A percentile compares a stretch with the other conserved stretches of the same genome.
Conservation (phyloP, 2,329 filamentous ascomycete genomes). For the Pseudocercospora vitis region DNA sequence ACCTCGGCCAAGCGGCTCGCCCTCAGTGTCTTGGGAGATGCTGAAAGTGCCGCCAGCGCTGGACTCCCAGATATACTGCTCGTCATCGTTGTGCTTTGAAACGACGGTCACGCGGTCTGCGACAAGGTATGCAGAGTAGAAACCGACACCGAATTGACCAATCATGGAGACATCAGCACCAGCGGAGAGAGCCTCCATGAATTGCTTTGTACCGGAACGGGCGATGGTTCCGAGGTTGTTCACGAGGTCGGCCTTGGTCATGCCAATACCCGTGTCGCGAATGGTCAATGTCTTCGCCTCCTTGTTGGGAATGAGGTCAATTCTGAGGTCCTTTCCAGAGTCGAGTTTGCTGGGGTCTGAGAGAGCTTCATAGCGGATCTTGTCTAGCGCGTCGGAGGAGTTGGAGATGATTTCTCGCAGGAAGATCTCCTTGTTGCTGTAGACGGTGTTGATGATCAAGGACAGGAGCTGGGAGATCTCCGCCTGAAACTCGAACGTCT, state of each 20-base stretch:
- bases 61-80: constrained; percentile 99
- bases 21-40: constrained; percentile 85
- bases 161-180: constrained; percentile 99
- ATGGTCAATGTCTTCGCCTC: constrained; percentile 97
- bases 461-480: constrained; percentile 99
- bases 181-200: constrained; percentile 98
- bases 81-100: constrained; percentile 99
- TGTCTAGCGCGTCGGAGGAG: constrained; percentile 97
- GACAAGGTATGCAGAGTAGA: constrained; percentile 99
- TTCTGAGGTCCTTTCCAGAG: constrained; percentile 93
- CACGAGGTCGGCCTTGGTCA: constrained; percentile 99
- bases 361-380: constrained; percentile 98
- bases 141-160: constrained; percentile 99
- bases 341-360: constrained; percentile 98
- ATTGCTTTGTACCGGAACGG: constrained; percentile 99
- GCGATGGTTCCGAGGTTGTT: constrained; percentile 99
- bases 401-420: constrained; percentile 98
- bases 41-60: constrained; percentile 96
- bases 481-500: constrained; percentile 99
- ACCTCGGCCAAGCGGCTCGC: constrained; percentile 86
- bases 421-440: constrained; percentile 99
- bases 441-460: constrained; percentile 99
- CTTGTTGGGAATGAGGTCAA: constrained; percentile 98
- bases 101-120: constrained; percentile 93
- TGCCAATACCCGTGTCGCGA: constrained; percentile 97